phyloP scores from a whole-genome alignment of 768 basidiomycete genomes.

The Collybia mongolica region DNA sequence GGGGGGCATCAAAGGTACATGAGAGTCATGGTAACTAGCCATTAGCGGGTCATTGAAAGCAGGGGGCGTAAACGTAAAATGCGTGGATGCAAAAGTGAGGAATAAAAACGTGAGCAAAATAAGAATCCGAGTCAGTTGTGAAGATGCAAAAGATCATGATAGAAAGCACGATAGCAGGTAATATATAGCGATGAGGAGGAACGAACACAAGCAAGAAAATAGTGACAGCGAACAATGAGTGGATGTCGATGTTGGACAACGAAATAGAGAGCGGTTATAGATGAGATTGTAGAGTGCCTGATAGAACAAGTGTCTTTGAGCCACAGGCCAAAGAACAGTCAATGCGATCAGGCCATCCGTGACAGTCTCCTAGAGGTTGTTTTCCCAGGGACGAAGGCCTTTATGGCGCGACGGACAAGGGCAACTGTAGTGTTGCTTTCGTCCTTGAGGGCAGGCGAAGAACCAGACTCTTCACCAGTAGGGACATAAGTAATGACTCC shows the following conservation, averaged over 20 bases:
- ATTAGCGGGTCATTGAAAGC: too few relatives aligned
- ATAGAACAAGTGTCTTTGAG: too few relatives aligned
- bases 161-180: not conserved
- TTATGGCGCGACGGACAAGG: conserved; percentile 69
- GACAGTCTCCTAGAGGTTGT: conserved; percentile 50
- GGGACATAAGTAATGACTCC: conserved; percentile 47
- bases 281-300: not conserved
- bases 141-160: not conserved
- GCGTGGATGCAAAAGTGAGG: not conserved
- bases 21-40: too few relatives aligned
- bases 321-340: too few relatives aligned
- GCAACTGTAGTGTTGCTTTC: conserved; percentile 50
- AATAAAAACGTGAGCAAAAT: too few relatives aligned
- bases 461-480: conserved; percentile 16
- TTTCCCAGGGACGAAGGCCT: conserved; percentile 72
- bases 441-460: conserved; percentile 33
- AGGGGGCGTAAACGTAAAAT: not conserved
- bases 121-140: not conserved
- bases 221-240: too few relatives aligned
- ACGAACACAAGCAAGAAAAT: not conserved
- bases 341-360: conserved; percentile 21
- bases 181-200: conserved; percentile 1
- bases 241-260: too few relatives aligned
- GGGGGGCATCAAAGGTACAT: too few relatives aligned
- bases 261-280: not conserved